Evolutionary conservation across 2,329 filamentous ascomycete species (phyloP).

Genomic region (Alternaria alternata): DNA sequence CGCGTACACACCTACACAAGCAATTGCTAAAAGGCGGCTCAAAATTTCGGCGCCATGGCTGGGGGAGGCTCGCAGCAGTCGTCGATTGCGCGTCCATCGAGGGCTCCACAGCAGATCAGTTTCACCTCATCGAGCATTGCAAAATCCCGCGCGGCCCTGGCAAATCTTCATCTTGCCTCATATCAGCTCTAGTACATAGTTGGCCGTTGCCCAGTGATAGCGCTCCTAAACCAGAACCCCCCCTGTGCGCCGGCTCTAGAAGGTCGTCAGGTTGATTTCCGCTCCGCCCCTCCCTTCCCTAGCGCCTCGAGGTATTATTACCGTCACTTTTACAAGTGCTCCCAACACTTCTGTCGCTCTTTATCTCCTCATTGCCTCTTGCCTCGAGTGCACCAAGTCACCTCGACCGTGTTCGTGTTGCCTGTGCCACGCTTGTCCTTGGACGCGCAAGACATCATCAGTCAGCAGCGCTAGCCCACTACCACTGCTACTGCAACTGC

Average conservation of each 20-base stretch:
- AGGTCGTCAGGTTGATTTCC: constrained; percentile 31
- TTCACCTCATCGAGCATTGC: constrained; percentile 35
- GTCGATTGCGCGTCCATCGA: constrained; percentile 45
- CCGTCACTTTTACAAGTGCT: constrained; percentile 30
- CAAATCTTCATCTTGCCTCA: constrained; percentile 26
- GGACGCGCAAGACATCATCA: constrained; percentile 18
- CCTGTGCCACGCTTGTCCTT: constrained; percentile 33
- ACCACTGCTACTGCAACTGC: constrained; percentile 14
- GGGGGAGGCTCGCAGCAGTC: background rate
- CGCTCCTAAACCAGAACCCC: constrained; percentile 17
- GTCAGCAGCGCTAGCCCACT: constrained; percentile 31
- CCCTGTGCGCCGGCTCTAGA: constrained; percentile 31
- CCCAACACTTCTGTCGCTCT: constrained; percentile 34
- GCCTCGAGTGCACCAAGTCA: constrained; percentile 31
- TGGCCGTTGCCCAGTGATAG: constrained; percentile 26
- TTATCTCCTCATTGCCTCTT: constrained; percentile 31
- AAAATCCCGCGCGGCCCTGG: constrained; percentile 27
- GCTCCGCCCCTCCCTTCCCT: constrained; percentile 44
- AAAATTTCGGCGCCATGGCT: constrained; percentile 14
- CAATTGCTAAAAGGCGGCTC: constrained; percentile 9
- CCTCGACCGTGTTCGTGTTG: constrained; percentile 22
- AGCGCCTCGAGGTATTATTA: constrained; percentile 32
- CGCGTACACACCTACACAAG: constrained; percentile 11
- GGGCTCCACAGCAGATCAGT: constrained; percentile 41
- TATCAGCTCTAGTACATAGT: constrained; percentile 14